Evolutionary conservation across 164 flowering plant species (phyloP), one percentile per base, ranked within the genome.

Genomic region (Taxillus chinensis): DNA sequence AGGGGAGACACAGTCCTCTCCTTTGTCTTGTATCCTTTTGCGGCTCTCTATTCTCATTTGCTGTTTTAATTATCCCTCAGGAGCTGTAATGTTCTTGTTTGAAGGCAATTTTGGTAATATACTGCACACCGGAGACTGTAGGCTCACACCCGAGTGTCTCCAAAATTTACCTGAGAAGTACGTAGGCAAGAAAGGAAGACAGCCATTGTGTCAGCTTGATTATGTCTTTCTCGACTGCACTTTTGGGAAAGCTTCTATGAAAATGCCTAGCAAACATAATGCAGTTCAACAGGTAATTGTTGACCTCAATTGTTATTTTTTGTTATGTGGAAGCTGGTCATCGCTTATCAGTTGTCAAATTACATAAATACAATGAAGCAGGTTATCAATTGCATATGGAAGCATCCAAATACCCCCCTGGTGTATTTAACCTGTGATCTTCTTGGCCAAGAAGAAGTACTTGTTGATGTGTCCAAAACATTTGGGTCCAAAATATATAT

Each of bases 381-480:
- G 97, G 82, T 90, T 45, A 78, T 86, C 69, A 80, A 82, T 71
- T 90, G 97, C 72, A 88, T 90, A 77, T 90, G 97, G 97, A 85
- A 83, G 75, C 92, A 90, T 69, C 95, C 97, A n/a, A 69, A 82
- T 72, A 86, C 90, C 43, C 72, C 79, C 3, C 63, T 70, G 8
- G 92, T 88, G 15, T 88, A 88, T 73, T 83, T 90, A 64, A 72
- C 82, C 45, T 86, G 97, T 54, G 85, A 85, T 78, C 77, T 90
- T 55, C 92, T 90, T 51, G 97, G 92, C 59, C 97, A 85, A 73
- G 95, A 88, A 70, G 89, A 88, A 41, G 79, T 90, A 62, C 83
- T 90, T 16, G 73, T 67, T 8, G 72, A 73, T 45, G 91, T 90
- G n/a, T 81, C 80, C 43, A 70, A 64, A 75, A 82, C 86, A 60